A percentile compares a stretch with the other conserved stretches of the same genome.
Conservation (phyloP, 1,139 yeast species). For the Yamadazyma sp. region DNA sequence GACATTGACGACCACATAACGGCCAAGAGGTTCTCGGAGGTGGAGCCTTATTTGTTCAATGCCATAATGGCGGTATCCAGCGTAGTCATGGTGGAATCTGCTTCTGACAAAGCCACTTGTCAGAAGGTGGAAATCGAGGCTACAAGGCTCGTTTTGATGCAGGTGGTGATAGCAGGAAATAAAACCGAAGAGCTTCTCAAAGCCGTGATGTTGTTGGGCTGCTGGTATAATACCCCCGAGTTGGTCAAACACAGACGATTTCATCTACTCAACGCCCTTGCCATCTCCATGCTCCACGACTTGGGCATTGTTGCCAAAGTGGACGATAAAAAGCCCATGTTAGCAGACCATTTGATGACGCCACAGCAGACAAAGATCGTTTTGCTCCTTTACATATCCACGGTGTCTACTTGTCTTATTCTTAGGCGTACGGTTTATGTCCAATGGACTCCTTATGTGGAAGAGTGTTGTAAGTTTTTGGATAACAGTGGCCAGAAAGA, state of each 20-base stretch:
- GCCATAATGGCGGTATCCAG: constrained; percentile 66
- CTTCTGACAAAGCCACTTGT: constrained; percentile 28
- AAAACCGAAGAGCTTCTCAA: constrained; percentile 71
- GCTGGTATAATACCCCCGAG: constrained; percentile 87
- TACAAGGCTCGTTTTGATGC: constrained; percentile 56
- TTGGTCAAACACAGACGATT: constrained; percentile 75
- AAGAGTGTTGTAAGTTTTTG: constrained; percentile 56
- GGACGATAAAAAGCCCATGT: constrained; percentile 5
- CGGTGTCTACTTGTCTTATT: constrained; percentile 55
- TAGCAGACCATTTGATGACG: constrained; percentile 16
- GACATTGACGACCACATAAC: constrained; percentile 44
- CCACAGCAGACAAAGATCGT: constrained; percentile 46
- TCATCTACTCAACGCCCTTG: constrained; percentile 64
- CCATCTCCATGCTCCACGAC: constrained; percentile 74
- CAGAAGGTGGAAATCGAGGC: constrained; percentile 57
- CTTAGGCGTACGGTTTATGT: constrained; percentile 53
- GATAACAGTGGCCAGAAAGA: constrained; percentile 33
- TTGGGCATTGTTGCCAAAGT: constrained; percentile 62
- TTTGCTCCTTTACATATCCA: constrained; percentile 47
- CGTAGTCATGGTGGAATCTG: constrained; percentile 31
- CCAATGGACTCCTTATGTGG: constrained; percentile 61
- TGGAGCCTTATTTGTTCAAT: constrained; percentile 62
- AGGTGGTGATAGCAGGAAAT: constrained; percentile 68
- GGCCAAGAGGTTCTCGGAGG: constrained; percentile 47
- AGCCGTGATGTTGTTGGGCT: constrained; percentile 56